phyloP scores from a whole-genome alignment of 2,329 filamentous ascomycete species.

The Neofusicoccum cordaticola region DNA sequence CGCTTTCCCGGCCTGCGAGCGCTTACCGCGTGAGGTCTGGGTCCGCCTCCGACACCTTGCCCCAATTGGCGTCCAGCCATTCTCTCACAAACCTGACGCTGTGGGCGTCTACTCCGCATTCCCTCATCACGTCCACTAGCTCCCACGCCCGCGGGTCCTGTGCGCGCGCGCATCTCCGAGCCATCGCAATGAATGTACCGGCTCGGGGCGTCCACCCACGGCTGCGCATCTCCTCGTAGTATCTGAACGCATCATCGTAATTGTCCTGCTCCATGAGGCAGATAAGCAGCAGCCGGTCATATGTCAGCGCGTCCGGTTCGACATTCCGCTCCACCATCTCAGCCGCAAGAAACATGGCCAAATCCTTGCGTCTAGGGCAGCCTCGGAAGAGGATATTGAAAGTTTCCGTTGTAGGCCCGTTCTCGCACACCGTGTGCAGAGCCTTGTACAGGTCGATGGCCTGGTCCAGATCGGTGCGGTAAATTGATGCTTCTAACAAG shows the following conservation, averaged over 20 bases:
- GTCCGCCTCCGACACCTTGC: constrained; percentile 4
- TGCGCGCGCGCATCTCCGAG: constrained; percentile 24
- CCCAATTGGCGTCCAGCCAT: constrained; percentile 9
- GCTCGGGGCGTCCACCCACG: constrained; percentile 25
- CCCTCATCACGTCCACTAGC: constrained; percentile 30
- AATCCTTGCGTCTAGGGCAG: constrained; percentile 49
- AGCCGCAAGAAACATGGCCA: constrained; percentile 60
- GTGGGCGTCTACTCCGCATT: background rate
- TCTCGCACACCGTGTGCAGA: constrained; percentile 51
- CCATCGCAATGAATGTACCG: constrained; percentile 35
- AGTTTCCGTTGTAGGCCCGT: constrained; percentile 50
- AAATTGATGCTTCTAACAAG: constrained; percentile 52
- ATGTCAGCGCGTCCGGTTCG: constrained; percentile 56
- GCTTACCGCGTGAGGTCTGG: background rate
- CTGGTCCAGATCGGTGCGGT: constrained; percentile 43
- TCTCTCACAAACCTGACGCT: background rate
- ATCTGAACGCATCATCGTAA: constrained; percentile 47
- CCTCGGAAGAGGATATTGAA: constrained; percentile 60
- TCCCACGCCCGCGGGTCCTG: constrained; percentile 32
- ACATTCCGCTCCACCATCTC: constrained; percentile 60
- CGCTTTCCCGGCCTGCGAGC: background rate
- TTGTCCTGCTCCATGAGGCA: constrained; percentile 42
- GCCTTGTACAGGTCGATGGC: constrained; percentile 62
- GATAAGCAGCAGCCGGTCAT: constrained; percentile 60
- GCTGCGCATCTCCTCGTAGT: constrained; percentile 50